Percentiles rank a stretch among this genome's conserved stretches.
These are phyloP conservation scores for Aspergillus bombycis DNA, from an alignment of 2,329 filamentous ascomycete species.

Conservation along the genomic window DNA sequence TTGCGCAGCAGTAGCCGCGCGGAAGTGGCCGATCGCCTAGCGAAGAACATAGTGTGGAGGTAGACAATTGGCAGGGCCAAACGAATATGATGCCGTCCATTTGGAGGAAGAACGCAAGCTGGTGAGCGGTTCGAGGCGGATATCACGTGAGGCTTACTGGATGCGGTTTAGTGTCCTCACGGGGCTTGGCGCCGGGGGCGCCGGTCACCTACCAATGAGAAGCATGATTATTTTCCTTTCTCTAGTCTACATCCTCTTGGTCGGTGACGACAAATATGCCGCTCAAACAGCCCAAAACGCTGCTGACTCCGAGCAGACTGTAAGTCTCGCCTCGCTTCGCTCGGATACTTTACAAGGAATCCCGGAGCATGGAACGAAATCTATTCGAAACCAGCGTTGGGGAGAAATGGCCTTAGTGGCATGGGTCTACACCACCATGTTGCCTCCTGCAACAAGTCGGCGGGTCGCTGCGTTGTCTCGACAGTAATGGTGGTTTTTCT, in stretches of 20 bases:
- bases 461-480: slow-evolving; percentile 27
- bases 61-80: slow-evolving; percentile 35
- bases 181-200: background rate
- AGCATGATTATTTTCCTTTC: background rate
- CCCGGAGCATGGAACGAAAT: slow-evolving; percentile 5
- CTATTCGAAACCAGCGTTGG: slow-evolving; percentile 7
- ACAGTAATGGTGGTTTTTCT: slow-evolving; percentile 17
- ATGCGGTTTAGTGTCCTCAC: slow-evolving; percentile 16
- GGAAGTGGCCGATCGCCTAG: slow-evolving; percentile 44
- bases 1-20: slow-evolving; percentile 42
- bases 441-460: slow-evolving; percentile 4
- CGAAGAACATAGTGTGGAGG: slow-evolving; percentile 44
- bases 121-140: slow-evolving; percentile 16
- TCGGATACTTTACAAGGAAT: slow-evolving; percentile 9
- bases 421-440: background rate
- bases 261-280: background rate
- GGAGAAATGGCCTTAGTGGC: slow-evolving; percentile 2
- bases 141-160: slow-evolving; percentile 17
- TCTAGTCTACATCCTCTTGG: background rate
- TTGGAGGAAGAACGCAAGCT: slow-evolving; percentile 24
- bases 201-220: background rate
- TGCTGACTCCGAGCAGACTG: background rate
- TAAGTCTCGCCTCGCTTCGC: slow-evolving; percentile 3
- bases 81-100: slow-evolving; percentile 34
- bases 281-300: slow-evolving; percentile 8